A percentile compares a stretch with the other conserved stretches of the same genome.
These are phyloP conservation scores for Terana coerulea DNA, from an alignment of 768 basidiomycete species.

Conservation along the genomic window DNA sequence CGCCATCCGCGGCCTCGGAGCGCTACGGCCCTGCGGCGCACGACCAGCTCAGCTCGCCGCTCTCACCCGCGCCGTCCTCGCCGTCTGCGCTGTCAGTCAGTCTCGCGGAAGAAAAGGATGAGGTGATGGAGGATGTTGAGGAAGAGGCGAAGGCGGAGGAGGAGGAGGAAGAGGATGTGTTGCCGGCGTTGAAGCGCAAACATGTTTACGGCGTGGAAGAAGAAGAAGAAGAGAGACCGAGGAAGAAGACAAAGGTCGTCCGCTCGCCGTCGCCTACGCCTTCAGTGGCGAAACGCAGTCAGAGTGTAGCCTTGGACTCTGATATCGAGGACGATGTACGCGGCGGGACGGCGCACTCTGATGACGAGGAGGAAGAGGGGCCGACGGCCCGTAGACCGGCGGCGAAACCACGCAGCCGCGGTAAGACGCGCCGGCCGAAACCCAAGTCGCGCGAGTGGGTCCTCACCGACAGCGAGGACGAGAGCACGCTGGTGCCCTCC, in stretches of 20 bases:
- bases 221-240: neutral
- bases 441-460: neutral
- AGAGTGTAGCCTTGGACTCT: no score
- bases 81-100: neutral
- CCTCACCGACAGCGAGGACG: neutral
- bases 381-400: no score
- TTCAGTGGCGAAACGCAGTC: no score
- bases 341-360: no score
- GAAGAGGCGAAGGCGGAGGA: neutral
- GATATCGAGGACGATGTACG: no score
- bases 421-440: no score
- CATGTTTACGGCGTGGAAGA: neutral
- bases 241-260: no score
- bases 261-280: no score
- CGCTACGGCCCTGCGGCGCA: slow-evolving; percentile 1
- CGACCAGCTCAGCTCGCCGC: slow-evolving; percentile 3
- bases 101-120: neutral
- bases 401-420: no score
- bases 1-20: neutral
- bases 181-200: neutral
- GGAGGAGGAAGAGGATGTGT: neutral
- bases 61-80: neutral
- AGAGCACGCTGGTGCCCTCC: neutral
- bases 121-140: neutral
- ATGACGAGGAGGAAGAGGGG: no score